Evolutionary conservation across 2,329 filamentous ascomycete genomes (phyloP), one percentile per base, ranked within the genome.

Genomic region (Fusarium stilboides): DNA sequence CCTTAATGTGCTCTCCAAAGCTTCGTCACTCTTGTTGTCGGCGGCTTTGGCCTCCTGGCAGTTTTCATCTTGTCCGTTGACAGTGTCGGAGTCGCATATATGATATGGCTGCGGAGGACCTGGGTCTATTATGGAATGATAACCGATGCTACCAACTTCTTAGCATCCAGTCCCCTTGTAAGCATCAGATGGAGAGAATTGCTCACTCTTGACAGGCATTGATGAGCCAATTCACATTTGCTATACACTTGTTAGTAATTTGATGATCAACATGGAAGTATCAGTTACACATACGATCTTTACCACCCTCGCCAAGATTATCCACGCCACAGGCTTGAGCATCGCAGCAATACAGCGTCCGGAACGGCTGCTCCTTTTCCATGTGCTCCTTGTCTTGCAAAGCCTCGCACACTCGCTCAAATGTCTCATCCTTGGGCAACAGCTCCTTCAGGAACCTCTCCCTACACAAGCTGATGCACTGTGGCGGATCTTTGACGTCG

Each of bases 311-410:
- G 14, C 62, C 65, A 28, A 78, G 65, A 51, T 78, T 76, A 54
- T 79, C 76, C 44, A 87, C 84, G 28, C 85, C 86, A 70, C 86
- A 88, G 49, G 79, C 79, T 51, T 79, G 80, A 49, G 81, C 79
- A 71, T 87, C 84, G 74, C 86, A 87, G 74, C 84, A 85, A 72
- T 88, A 88, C 22, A 87, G 76, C 40, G 77, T 72, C 78, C 80
- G 82, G 13, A 87, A 78, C n/a, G 63, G 60, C 9, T 72, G 51
- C 42, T 77, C 71, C 26, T 72, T 71, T 51, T 74, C 71, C 33
- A 75, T 66, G 22, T 62, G 55, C 9, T 60, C 53, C 20, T 51
- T 71, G 72, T 75, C 62, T 67, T 75, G 68, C 6, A 81, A 74
- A 8, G 62, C 64, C 62, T 76, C 63, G 66, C 82, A 83, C 36